These are phyloP conservation scores for Coemansia sp. DNA, from an alignment of 192 early-diverging fungal species.

Conservation along the genomic window DNA sequence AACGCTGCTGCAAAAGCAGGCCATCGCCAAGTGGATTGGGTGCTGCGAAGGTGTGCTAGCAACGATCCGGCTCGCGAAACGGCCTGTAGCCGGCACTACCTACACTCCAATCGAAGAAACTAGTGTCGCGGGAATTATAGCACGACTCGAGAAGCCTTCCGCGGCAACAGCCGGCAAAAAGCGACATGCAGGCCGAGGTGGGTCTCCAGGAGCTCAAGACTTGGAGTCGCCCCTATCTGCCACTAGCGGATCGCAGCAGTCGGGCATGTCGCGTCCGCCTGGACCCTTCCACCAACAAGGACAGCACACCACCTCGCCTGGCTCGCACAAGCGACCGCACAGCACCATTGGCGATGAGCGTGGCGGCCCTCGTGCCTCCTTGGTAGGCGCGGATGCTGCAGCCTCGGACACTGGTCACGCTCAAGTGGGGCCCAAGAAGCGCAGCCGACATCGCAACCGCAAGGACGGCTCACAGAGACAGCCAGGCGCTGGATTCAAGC, in stretches of 20 bases:
- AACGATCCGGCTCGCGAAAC: not conserved
- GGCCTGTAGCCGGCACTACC: not conserved
- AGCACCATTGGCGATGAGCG: conserved; percentile 9
- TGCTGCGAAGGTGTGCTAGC: conserved; percentile 25
- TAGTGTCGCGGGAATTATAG: not conserved
- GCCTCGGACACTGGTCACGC: not conserved
- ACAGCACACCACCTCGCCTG: not conserved
- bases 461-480: conserved; percentile 5
- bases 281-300: not conserved
- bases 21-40: conserved; percentile 30
- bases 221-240: not conserved
- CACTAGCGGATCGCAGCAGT: conserved; percentile 1
- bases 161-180: not conserved
- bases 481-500: conserved; percentile 10
- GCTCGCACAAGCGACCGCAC: conserved; percentile 13
- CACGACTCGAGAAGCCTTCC: conserved; percentile 6
- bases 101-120: conserved; percentile 17
- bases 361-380: too few relatives aligned
- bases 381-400: too few relatives aligned
- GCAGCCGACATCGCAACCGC: conserved; percentile 23
- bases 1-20: conserved; percentile 1
- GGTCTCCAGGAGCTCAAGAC: not conserved
- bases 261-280: not conserved
- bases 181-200: not conserved
- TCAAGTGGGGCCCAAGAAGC: conserved; percentile 19